Evolutionary conservation across 257 asterid genomes (phyloP), one percentile per base, ranked within the genome.

Genomic region (Solanum neorickii): DNA sequence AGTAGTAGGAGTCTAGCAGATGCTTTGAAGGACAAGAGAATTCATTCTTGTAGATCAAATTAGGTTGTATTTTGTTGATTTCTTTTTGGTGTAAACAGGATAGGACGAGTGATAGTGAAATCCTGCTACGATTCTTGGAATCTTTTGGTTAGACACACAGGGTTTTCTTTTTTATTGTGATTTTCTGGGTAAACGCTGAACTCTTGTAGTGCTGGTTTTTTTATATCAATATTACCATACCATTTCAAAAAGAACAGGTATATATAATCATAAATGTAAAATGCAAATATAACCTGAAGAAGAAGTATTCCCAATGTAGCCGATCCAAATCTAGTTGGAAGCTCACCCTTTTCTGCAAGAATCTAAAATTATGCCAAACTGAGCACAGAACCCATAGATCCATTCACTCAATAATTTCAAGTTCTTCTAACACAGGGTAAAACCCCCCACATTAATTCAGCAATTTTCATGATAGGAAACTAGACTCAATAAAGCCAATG

Each of bases 341-440:
- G 99, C 90, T 97, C 99, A 76, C 99, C 99, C 89, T 91, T 97
- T 91, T 97, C 99, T 91, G 99, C 99, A 83, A 97, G 99, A 92
- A 97, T 98, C 99, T 97, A 91, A 62, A 93, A 16, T 86, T 87
- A 87, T 88, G 87, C 86, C 80, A 66, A 88, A 77, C 91, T 92
- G 90, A 93, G 94, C 93, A 90, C 31, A 82, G 70, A 82, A 49
- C 12, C 46, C 46, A 82, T 11, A 9, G 47, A 82, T 82, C 12
- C 68, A 52, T 82, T 52, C 44, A 82, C 59, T 42, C 85, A 82
- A 82, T 49, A 82, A 82, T 20, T 49, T 82, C 46, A 52, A 21
- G 69, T 49, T 82, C 44, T 82, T 42, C 68, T 82, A 42, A 31
- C 47, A 82, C 35, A 82, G 69, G 29, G 20, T 20, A 49, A 75